Conservation (phyloP, 805 yeast species). For the Ogataea methanolica region DNA sequence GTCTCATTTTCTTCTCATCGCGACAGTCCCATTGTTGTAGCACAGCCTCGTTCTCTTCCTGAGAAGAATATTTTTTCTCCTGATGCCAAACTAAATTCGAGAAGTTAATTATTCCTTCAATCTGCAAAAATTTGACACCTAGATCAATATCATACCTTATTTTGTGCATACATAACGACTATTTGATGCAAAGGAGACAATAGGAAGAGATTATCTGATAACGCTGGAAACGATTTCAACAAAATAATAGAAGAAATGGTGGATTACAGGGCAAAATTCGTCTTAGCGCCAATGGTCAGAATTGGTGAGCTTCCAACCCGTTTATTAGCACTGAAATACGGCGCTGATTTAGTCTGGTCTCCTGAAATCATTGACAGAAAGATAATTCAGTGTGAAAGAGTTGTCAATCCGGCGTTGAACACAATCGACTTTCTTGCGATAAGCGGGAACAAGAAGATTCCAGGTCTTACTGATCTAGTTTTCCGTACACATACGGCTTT, state of each 20-base stretch:
- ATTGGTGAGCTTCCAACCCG: constrained; percentile 93
- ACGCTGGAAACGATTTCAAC: no score
- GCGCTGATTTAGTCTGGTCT: constrained; percentile 95
- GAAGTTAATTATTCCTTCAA: no score
- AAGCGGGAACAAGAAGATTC: constrained; percentile 36
- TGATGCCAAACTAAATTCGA: no score
- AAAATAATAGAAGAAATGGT: constrained; percentile 37
- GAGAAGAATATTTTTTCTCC: no score
- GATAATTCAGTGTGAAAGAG: constrained; percentile 63
- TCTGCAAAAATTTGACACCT: no score
- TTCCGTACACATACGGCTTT: constrained; percentile 66
- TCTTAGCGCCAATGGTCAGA: constrained; percentile 95
- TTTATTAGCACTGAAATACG: constrained; percentile 70
- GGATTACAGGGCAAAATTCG: constrained; percentile 71
- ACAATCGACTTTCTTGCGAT: constrained; percentile 56
- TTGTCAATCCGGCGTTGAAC: constrained; percentile 47
- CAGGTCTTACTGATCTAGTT: constrained; percentile 45
- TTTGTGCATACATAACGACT: no score
- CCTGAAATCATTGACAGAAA: constrained; percentile 94
- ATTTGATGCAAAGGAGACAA: no score
- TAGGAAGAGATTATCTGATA: no score
- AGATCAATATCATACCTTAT: no score
- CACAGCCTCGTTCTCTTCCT: no score
- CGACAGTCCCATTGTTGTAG: no score
- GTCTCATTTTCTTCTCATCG: no score